phyloP scores from a whole-genome alignment of 1,284 basidiomycete genomes.

The Fomitopsis schrenkii region DNA sequence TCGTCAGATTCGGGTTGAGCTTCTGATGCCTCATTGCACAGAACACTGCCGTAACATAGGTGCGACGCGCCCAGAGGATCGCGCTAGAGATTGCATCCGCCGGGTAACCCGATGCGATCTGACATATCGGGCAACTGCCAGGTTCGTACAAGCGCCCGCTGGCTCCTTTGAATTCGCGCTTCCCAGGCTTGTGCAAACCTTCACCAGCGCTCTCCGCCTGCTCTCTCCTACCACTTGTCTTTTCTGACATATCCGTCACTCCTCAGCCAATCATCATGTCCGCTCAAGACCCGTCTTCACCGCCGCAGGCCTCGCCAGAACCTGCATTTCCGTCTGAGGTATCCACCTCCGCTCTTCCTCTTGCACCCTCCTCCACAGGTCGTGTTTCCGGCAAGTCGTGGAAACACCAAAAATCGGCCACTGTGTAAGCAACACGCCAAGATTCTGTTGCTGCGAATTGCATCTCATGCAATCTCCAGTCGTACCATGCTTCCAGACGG shows the following conservation, averaged over 20 bases:
- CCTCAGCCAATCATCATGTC: neutral
- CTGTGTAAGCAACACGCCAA: conserved; percentile 42
- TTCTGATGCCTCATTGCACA: neutral
- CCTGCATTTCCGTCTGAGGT: neutral
- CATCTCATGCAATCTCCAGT: conserved; percentile 31
- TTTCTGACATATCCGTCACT: conserved; percentile 1
- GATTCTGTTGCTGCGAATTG: conserved; percentile 2
- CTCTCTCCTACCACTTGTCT: neutral
- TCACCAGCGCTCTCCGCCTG: neutral
- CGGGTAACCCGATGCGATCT: neutral
- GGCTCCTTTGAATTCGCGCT: neutral
- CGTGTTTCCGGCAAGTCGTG: conserved; percentile 64
- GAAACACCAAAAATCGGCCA: conserved; percentile 60
- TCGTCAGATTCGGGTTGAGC: neutral
- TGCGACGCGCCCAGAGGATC: neutral
- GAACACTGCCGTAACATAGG: neutral
- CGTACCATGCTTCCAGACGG: conserved; percentile 65
- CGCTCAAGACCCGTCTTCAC: neutral
- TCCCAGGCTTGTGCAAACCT: too few species aligned
- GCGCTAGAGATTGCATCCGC: neutral
- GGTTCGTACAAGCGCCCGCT: neutral
- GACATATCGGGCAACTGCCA: neutral
- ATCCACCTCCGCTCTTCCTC: conserved; percentile 22
- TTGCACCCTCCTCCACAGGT: conserved; percentile 55
- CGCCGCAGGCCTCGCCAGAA: neutral